phyloP scores from a whole-genome alignment of 805 yeast genomes.

The Naumovozyma castellii region DNA sequence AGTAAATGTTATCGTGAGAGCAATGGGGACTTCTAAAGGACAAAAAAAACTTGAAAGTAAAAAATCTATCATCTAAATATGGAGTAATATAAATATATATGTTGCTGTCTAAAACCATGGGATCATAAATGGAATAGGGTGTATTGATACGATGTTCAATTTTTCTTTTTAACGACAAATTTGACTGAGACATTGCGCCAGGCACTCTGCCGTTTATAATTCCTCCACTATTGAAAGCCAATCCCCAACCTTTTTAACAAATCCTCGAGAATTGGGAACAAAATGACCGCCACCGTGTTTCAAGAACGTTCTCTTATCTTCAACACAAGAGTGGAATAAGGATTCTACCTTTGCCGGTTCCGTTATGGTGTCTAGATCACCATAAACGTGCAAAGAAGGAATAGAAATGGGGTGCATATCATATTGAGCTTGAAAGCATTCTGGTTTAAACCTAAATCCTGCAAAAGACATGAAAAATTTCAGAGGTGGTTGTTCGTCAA shows the following conservation, averaged over 20 bases:
- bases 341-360: conserved; percentile 55
- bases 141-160: too few species aligned
- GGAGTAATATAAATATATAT: background rate
- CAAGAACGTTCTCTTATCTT: conserved; percentile 37
- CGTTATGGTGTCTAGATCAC: conserved; percentile 86
- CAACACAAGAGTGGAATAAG: conserved; percentile 44
- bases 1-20: too few species aligned
- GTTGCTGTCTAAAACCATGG: too few species aligned
- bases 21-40: too few species aligned
- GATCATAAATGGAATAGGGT: too few species aligned
- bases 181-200: too few species aligned
- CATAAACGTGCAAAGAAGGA: conserved; percentile 68
- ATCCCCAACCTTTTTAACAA: conserved; percentile 26
- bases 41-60: too few species aligned
- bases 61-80: background rate
- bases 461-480: conserved; percentile 69
- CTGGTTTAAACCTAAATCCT: conserved; percentile 41
- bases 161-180: too few species aligned
- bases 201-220: too few species aligned
- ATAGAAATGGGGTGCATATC: conserved; percentile 22
- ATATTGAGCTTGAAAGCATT: conserved; percentile 22
- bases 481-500: conserved; percentile 36
- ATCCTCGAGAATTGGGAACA: conserved; percentile 71
- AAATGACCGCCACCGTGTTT: conserved; percentile 95
- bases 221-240: too few species aligned